Base-by-base conservation (phyloP, 768 basidiomycete genomes). In the Cystobasidiopsis lactophilus region DNA sequence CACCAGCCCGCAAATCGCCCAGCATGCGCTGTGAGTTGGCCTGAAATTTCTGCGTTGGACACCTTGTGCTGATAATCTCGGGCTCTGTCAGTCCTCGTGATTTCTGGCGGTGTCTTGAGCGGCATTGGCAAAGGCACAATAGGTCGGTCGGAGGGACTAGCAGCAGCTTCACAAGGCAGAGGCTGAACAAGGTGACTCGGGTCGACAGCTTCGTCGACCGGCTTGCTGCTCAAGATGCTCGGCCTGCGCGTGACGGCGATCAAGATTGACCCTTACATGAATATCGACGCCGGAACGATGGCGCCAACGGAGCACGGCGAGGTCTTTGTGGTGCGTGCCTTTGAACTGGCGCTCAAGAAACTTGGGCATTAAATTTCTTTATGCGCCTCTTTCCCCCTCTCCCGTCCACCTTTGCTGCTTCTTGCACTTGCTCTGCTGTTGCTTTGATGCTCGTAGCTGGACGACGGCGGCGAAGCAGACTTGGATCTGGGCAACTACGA, bases 261-360 rank as follows among this genome's bases (percentile, higher is more conserved):
- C 74, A 98, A 98, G 71, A 96, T 98, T 63, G 91, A 98, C 66
- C 91, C 91, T 14, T 98, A 98, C 62, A 96, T 98, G 91, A 98
- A 98, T 70, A 95, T 98, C 62, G 91, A 98, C 73, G 91, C 91
- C 23, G 91, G 91, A 33, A 96, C 91, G 19, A 98, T 98, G 91
- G 74, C 85, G 47, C 91, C 91, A 43, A 91, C 88, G 16, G 91
- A 98, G 67, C 91, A 98, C 66, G 91, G 89, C 85, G 66, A 73
- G 78, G 33, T 35, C 9, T 35, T 62, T 21, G 40, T 31, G 57
- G 40, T 37, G n/a, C 5, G 24, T 31, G 27, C 23, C 31, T 29
- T 49, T 37, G 13, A 3, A n/a, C 3, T 31, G 11, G 35, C 5
- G 11, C 37, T 27, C 39, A 27, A 16, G 13, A 3, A 16, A 5